Conservation (phyloP, 495 filamentous ascomycete genomes). For the Penicillium antarcticum region DNA sequence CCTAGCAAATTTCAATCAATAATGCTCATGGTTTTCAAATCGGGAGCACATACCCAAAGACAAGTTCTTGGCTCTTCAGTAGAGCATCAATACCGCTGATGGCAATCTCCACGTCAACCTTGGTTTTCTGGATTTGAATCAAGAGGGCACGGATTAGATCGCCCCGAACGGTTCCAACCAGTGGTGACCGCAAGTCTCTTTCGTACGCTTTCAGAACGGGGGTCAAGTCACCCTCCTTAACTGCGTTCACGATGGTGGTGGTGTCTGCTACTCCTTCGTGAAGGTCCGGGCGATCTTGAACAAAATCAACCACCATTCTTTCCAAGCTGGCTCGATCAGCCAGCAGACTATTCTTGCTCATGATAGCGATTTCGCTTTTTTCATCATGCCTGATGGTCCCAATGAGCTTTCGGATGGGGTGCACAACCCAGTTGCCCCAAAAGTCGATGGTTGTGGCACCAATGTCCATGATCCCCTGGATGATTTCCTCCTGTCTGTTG, state of each 20-base stretch:
- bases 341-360: slow-evolving; percentile 85
- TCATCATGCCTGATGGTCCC: slow-evolving; percentile 89
- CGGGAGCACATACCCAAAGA: slow-evolving; percentile 66
- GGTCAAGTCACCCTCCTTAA: slow-evolving; percentile 88
- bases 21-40: background rate
- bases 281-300: slow-evolving; percentile 65
- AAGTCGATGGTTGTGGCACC: slow-evolving; percentile 81
- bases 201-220: slow-evolving; percentile 89
- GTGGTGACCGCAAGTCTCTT: slow-evolving; percentile 73
- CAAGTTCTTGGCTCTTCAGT: slow-evolving; percentile 91
- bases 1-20: slow-evolving; percentile 32
- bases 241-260: slow-evolving; percentile 65
- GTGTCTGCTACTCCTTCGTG: slow-evolving; percentile 54
- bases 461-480: slow-evolving; percentile 71
- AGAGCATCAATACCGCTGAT: slow-evolving; percentile 91
- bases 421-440: slow-evolving; percentile 92
- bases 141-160: slow-evolving; percentile 87
- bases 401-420: slow-evolving; percentile 76
- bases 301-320: slow-evolving; percentile 96
- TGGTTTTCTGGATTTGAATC: slow-evolving; percentile 97
- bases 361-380: slow-evolving; percentile 87
- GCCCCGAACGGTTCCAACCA: slow-evolving; percentile 74
- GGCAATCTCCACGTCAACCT: slow-evolving; percentile 95
- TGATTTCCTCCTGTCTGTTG: slow-evolving; percentile 66
- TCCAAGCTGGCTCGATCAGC: slow-evolving; percentile 89